Base-by-base conservation (phyloP, 2,329 filamentous ascomycete genomes). In the Colletotrichum sp. region DNA sequence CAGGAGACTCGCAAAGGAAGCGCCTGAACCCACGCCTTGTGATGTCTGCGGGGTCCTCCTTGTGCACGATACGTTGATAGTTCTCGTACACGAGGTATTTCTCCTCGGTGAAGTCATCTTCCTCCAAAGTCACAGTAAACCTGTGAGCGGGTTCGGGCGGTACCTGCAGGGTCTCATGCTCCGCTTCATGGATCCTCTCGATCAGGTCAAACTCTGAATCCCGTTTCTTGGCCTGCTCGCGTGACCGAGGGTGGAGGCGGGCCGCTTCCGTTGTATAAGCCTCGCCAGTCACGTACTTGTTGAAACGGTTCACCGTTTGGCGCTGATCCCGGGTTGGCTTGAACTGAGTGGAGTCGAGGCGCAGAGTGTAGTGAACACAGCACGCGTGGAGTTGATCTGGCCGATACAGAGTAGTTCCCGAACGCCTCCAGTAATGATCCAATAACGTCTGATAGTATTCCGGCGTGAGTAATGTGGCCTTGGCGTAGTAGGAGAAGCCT, bases 321-420 rank as follows among this genome's bases (percentile, higher is more conserved):
- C 95, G 89, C 81, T 97, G 95, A 80, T 95, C 93, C 82, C 91
- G 92, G 32, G 91, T 90, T 8, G 94, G 88, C 78, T 90, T 92
- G 84, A 94, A 95, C 52, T 88, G 85, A 63, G 87, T 83, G 28
- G 92, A 91, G 80, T 95, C 93, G 24, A 96, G 88, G 63, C 94
- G 92, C 70, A 97, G 93, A 1, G 94, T 96, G 83, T 96, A 99
- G 82, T 98, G 96, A 60, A 96, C 96, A 84, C 97, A 99, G 81
- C 97, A 99, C 77, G 95, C 95, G 72, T 92, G 89, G 75, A 90
- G 90, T 80, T 95, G 93, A 83, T 97, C 94, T 16, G 95, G 95
- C 76, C 95, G 92, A 85, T 97, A 97, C 65, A 97, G 87, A 10
- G 95, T 87, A 32, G 86, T 91, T 18, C 91, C 92, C 49, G 92